Percentiles rank a stretch among this genome's conserved stretches.
phyloP scores from a whole-genome alignment of 2,329 filamentous ascomycete genomes.

The Aspergillus spinulosporus region DNA sequence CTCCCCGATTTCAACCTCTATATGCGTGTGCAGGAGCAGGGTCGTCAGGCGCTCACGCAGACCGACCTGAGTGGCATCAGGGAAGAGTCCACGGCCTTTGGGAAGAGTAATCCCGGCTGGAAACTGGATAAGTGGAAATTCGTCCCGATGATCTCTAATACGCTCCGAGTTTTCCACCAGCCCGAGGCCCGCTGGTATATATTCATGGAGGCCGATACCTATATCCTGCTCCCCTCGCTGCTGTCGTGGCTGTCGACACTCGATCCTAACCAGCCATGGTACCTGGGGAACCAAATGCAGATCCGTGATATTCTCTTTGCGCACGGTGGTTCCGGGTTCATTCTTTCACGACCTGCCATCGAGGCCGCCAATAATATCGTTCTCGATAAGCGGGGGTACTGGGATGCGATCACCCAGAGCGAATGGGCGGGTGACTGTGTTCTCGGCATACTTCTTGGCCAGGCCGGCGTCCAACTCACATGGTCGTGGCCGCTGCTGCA shows the following conservation, averaged over 20 bases:
- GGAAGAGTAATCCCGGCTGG: conserved; percentile 47
- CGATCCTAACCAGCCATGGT: conserved; percentile 48
- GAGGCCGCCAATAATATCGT: conserved; percentile 40
- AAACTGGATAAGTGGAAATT: conserved; percentile 60
- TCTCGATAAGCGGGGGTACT: conserved; percentile 38
- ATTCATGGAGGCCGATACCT: conserved; percentile 60
- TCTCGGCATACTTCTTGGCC: conserved; percentile 45
- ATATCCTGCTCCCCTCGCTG: conserved; percentile 54
- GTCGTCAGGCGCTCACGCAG: conserved; percentile 41
- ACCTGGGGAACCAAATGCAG: conserved; percentile 56
- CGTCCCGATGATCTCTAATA: conserved; percentile 54
- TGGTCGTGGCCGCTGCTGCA: conserved; percentile 50
- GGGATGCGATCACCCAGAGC: conserved; percentile 44
- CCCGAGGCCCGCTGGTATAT: conserved; percentile 53
- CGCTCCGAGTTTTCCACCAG: conserved; percentile 25
- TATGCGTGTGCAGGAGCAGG: conserved; percentile 44
- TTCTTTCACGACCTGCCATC: conserved; percentile 52
- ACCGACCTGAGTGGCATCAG: conserved; percentile 30
- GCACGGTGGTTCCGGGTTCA: conserved; percentile 54
- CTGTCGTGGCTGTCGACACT: conserved; percentile 53
- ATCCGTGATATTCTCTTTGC: conserved; percentile 51
- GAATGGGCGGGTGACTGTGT: conserved; percentile 53
- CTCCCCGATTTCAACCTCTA: conserved; percentile 54
- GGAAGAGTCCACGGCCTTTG: conserved; percentile 32
- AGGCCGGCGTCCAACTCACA: conserved; percentile 44